These are phyloP conservation scores for Fusarium guadeloupense DNA, from an alignment of 2,329 filamentous ascomycete species.

Conservation along the genomic window DNA sequence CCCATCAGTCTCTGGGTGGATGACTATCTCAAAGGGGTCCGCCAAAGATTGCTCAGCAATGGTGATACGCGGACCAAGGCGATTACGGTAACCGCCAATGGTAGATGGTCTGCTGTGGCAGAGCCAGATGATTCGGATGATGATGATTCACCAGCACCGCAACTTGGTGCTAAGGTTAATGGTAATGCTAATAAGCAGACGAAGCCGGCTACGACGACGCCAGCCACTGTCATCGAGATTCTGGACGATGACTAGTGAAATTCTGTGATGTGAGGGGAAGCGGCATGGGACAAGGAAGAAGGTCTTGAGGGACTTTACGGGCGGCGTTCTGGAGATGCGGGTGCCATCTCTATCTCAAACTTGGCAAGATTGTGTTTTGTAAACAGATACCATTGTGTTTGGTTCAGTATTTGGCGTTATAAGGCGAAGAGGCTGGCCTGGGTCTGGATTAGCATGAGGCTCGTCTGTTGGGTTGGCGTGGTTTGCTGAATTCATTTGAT, in stretches of 20 bases:
- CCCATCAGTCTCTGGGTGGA: constrained; percentile 78
- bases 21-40: constrained; percentile 74
- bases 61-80: constrained; percentile 41
- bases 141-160: constrained; percentile 34
- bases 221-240: constrained; percentile 42
- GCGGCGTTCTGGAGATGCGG: constrained; percentile 27
- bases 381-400: constrained; percentile 34
- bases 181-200: constrained; percentile 7
- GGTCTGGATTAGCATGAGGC: not conserved
- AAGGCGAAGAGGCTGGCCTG: not conserved
- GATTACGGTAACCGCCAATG: constrained; percentile 45
- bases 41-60: constrained; percentile 56
- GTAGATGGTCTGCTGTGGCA: constrained; percentile 47
- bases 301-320: not conserved
- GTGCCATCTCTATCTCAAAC: constrained; percentile 6
- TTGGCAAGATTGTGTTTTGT: constrained; percentile 25
- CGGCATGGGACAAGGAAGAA: not conserved
- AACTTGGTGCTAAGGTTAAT: not conserved
- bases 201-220: constrained; percentile 10
- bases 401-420: constrained; percentile 26
- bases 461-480: not conserved
- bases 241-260: constrained; percentile 37
- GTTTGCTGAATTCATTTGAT: constrained; percentile 6
- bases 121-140: constrained; percentile 46
- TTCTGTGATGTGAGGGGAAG: not conserved